Base-by-base conservation (phyloP, 495 filamentous ascomycete species). In the Penicillium alfredii region DNA sequence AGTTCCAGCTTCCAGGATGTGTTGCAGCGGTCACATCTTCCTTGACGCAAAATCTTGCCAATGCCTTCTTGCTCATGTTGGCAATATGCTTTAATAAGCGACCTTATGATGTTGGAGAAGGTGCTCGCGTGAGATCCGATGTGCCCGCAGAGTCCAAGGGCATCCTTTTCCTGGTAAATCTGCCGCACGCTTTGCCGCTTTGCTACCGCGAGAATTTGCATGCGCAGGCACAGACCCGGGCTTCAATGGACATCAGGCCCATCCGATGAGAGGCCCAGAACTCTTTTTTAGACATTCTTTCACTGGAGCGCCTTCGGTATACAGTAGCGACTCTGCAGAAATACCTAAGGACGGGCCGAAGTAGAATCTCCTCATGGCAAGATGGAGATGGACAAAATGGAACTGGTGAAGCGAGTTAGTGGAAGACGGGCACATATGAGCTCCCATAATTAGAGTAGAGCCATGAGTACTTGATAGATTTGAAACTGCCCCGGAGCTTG, bases 1-100 rank as follows among this genome's bases (percentile, higher is more conserved):
- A 47, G 11, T n/a, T 43, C 38, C 10, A 42, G 22, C 8, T 47
- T 27, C 39, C 44, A 47, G 9, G 44, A 27, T 22, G 34, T 42
- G 15, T 44, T 44, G 27, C 40, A 49, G 29, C 30, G n/a, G 8
- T 32, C 13, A 26, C 40, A 49, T 12, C 40, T 24, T 9, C 40
- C 40, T 26, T 34, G 14, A 15, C 34, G 16, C n/a, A n/a, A n/a
- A n/a, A n/a, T n/a, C n/a, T n/a, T n/a, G n/a, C n/a, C n/a, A n/a
- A n/a, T n/a, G n/a, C n/a, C n/a, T n/a, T n/a, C n/a, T 23, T 34
- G 4, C 16, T 12, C 32, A 23, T 34, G 32, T 34, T 22, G 32
- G 32, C 12, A 15, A 12, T 34, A 34, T 7, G 32, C 18, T 34
- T 34, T 21, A 24, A 34, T 11, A 5, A 22, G 4, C 10, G 17